Conservation (phyloP, 352 stramenopile genomes). For the Phytopythium aichiense region DNA sequence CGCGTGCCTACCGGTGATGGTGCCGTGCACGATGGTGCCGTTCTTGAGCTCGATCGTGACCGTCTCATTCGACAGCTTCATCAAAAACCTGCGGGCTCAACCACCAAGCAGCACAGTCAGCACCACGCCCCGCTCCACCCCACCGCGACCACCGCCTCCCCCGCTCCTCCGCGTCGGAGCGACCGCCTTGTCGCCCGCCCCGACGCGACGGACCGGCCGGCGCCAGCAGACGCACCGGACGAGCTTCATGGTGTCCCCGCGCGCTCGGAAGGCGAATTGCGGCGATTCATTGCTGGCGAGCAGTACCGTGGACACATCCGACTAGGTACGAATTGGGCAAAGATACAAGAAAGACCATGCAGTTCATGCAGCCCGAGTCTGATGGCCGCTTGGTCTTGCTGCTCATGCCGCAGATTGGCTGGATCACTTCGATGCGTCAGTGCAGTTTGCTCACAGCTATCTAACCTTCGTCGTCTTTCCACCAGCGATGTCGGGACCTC, state of each 20-base stretch:
- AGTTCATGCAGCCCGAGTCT: too few species aligned
- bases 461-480: neutral
- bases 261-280: slow-evolving; percentile 4
- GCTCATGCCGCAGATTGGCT: too few species aligned
- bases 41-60: slow-evolving; percentile 99
- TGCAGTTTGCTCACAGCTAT: too few species aligned
- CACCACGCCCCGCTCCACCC: neutral
- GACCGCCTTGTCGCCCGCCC: neutral
- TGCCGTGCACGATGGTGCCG: slow-evolving; percentile 98
- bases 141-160: neutral
- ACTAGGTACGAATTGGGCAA: neutral
- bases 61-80: slow-evolving; percentile 99
- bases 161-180: neutral
- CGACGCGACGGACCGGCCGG: neutral
- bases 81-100: slow-evolving; percentile 86
- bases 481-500: too few species aligned
- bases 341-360: neutral
- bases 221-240: slow-evolving; percentile 24
- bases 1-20: slow-evolving; percentile 85
- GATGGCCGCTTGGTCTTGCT: too few species aligned
- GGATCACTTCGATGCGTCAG: too few species aligned
- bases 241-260: slow-evolving; percentile 31
- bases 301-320: neutral
- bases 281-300: slow-evolving; percentile 1
- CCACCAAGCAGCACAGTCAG: neutral